Evolutionary conservation across 768 basidiomycete genomes (phyloP), one percentile per base, ranked within the genome.

Genomic region (Clathrus columnatus): DNA sequence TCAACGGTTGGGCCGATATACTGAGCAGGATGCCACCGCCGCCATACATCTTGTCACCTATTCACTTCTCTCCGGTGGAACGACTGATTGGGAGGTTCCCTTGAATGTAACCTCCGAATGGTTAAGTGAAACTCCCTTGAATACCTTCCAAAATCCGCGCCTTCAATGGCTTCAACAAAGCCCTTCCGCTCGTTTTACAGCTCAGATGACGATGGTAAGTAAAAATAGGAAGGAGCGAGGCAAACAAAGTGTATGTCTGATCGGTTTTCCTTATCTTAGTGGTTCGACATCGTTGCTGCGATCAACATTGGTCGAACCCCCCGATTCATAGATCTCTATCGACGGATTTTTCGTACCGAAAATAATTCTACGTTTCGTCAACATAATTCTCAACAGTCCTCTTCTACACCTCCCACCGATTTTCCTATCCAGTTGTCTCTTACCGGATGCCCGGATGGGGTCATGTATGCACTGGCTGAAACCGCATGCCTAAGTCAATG

Each of bases 391-490:
- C 16, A 72, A 78, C 51, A 36, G 36, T n/a, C 11, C 36, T 5
- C 36, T n/a, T 36, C 68, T 82, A 60, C 77, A 28, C 32, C 46
- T 47, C 46, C 4, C 46, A 47, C 21, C 4, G 20, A 47, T 20
- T 23, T 23, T 20, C 46, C 46, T 47, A 11, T 47, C 16, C 27
- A 23, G 46, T 14, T 47, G 76, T 48, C 70, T 46, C 68, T 90
- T 57, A 83, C 80, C 21, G 88, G 88, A 26, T 90, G 87, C 71
- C 83, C 88, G 2, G 85, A 91, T 62, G 85, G 85, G 61, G 84
- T 81, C 7, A 68, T 91, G 65, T 77, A 90, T 57, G 85, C 81
- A 32, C 77, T 91, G 57, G 87, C 82, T 21, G 87, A 91, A 64
- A 75, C 80, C 20, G 82, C 84, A n/a, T 74, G 76, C 6, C 76